Percentiles rank a stretch among this genome's conserved stretches.
Evolutionary conservation across 1,139 yeast species (phyloP).

Genomic region (Protomyces arabidopsidicola): DNA sequence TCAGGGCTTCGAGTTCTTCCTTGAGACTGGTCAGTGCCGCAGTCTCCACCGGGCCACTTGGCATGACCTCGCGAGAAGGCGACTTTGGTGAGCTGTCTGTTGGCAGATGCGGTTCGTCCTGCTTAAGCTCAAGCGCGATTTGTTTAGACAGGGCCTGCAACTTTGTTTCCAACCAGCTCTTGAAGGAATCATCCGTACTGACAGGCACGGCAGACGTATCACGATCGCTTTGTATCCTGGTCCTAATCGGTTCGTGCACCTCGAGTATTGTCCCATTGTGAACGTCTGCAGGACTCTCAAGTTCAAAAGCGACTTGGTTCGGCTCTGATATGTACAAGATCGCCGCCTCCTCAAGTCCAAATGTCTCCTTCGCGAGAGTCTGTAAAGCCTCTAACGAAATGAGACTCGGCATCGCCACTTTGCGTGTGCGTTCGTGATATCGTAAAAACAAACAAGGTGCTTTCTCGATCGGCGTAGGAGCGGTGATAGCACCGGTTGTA

Average conservation of each 20-base stretch:
- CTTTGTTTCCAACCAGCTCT: not conserved
- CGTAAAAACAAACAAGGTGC: not conserved
- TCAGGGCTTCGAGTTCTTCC: not conserved
- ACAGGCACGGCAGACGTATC: not conserved
- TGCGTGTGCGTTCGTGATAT: conserved; percentile 38
- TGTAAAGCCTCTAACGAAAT: not conserved
- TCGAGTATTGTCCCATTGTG: not conserved
- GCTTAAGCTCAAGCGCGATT: not conserved
- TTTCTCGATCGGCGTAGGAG: not conserved
- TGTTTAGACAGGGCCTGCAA: not conserved
- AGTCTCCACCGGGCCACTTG: not conserved
- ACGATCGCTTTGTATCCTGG: not conserved
- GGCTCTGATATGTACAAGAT: conserved; percentile 42
- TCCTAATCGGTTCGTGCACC: not conserved
- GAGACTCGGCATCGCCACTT: conserved; percentile 1
- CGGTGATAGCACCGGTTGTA: not conserved
- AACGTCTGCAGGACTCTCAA: conserved; percentile 53
- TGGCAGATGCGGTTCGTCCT: not conserved
- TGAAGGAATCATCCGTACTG: not conserved
- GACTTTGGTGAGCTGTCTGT: not conserved
- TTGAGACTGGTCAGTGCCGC: not conserved
- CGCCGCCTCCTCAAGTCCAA: conserved; percentile 57
- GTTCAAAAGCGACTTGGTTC: conserved; percentile 49
- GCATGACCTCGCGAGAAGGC: not conserved
- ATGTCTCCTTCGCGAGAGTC: not conserved